Evolutionary conservation across 768 basidiomycete species (phyloP), one percentile per base, ranked within the genome.

Genomic region (Pisolithus microcarpus): DNA sequence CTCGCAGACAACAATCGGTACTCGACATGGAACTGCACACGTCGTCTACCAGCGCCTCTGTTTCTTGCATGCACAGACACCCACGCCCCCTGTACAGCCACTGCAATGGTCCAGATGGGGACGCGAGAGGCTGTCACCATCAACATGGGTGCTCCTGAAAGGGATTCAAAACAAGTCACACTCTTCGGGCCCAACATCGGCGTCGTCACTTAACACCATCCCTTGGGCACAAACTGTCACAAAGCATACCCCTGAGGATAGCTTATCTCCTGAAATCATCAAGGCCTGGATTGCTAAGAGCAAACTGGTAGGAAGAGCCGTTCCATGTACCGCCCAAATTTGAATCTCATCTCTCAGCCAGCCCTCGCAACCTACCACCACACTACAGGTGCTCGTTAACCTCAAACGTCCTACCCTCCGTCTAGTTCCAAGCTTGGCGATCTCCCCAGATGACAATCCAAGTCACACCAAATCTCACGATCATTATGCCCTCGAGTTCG

Each of bases 151-250:
- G 55, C 61, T 1, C 59, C 57, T 48, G 77, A 75, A 59, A 76
- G 81, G 43, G 78, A 78, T 57, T 84, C 81, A 63, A 80, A 81
- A 39, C 79, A 81, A 11, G 88, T 91, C 53, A 85, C 89, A 0
- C 78, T 96, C 42, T 96, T 95, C 67, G 93, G 93, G 0, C 93
- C 93, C 7, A 88, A 85, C 65, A 87, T 96, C 51, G 93, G 93
- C 9, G 76, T 85, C 46, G 78, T 23, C 21, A 23, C 21, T 86
- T 43, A 78, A 70, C 61, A 75, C 72, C 49, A 81, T 89, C 8
- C 68, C 79, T 0, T 91, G 89, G 89, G 82, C 88, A 1, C 68
- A 78, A 24, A 59, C 65, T 23, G 72, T 72, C 46, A 84, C 86
- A 65, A 90, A 85, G 74, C 79, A 73, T 54, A 65, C 76, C 15